These are phyloP conservation scores for Agrocybe pediades DNA, from an alignment of 768 basidiomycete species.

Conservation along the genomic window DNA sequence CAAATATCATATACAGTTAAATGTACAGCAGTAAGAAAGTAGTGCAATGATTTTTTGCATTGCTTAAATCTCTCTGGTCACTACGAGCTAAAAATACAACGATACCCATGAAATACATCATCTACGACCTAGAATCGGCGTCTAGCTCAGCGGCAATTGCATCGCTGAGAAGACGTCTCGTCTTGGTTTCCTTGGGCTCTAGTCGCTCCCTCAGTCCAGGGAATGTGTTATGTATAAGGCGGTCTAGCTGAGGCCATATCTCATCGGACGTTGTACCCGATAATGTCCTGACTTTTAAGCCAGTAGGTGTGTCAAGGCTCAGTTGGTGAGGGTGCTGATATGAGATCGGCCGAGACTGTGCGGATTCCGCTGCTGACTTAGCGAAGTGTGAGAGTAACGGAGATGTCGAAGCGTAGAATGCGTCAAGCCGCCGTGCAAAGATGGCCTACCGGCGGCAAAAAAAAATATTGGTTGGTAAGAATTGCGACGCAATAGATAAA, in stretches of 20 bases:
- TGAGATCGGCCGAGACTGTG: conserved; percentile 26
- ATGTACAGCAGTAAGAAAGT: too few relatives aligned
- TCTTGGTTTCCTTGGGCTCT: conserved; percentile 39
- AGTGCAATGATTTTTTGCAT: too few relatives aligned
- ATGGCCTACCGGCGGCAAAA: conserved; percentile 63
- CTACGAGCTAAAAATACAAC: background rate
- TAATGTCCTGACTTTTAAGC: conserved; percentile 58
- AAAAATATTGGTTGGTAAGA: conserved; percentile 10
- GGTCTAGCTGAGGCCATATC: conserved; percentile 86
- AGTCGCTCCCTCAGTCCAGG: conserved; percentile 57
- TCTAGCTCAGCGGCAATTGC: conserved; percentile 42
- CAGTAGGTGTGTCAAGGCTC: conserved; percentile 45
- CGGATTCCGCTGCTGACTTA: conserved; percentile 29
- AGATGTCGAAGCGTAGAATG: conserved; percentile 80
- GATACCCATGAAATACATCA: background rate
- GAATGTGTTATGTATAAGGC: conserved; percentile 55
- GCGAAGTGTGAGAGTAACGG: conserved; percentile 79
- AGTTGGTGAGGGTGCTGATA: conserved; percentile 55
- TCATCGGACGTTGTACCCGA: conserved; percentile 81
- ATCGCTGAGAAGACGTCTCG: conserved; percentile 55
- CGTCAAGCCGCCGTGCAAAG: conserved; percentile 72
- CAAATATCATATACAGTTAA: background rate
- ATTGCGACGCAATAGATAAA: background rate
- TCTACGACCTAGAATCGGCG: conserved; percentile 15
- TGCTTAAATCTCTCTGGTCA: too few relatives aligned